Conservation (phyloP, 2,329 filamentous ascomycete genomes). For the Didymella pomorum region DNA sequence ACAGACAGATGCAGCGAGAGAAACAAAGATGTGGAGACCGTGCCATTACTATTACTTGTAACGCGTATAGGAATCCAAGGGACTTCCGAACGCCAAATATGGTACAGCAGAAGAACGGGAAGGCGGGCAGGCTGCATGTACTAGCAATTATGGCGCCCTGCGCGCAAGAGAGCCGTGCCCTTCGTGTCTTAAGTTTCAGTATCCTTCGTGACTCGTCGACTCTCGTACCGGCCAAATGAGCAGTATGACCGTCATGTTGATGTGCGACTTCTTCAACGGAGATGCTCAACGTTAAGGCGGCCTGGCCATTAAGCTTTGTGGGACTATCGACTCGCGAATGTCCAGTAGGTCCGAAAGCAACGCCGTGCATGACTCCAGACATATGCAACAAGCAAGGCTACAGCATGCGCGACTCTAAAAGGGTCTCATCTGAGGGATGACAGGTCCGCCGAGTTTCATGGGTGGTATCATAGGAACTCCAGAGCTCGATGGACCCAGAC, state of each 20-base stretch:
- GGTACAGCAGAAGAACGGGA: conserved; percentile 17
- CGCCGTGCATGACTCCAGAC: conserved; percentile 3
- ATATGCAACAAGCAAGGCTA: neutral
- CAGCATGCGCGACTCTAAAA: conserved; percentile 27
- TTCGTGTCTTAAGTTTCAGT: conserved; percentile 1
- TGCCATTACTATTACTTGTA: conserved; percentile 30
- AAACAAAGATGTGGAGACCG: conserved; percentile 9
- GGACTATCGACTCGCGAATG: neutral
- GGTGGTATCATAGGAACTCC: conserved; percentile 33
- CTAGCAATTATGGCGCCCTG: neutral
- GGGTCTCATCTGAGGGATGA: conserved; percentile 42
- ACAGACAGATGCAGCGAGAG: neutral
- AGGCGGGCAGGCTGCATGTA: neutral
- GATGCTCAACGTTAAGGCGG: neutral
- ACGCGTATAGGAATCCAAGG: conserved; percentile 11
- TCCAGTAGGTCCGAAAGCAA: neutral
- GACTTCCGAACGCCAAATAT: conserved; percentile 21
- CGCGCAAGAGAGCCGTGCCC: neutral
- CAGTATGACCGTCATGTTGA: neutral
- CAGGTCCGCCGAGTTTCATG: conserved; percentile 31
- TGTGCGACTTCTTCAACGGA: neutral
- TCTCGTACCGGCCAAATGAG: conserved; percentile 9
- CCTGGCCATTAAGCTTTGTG: neutral
- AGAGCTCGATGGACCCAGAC: conserved; percentile 42
- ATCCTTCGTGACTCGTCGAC: conserved; percentile 5